Base-by-base conservation (phyloP, 768 basidiomycete species). In the Suillus decipiens region DNA sequence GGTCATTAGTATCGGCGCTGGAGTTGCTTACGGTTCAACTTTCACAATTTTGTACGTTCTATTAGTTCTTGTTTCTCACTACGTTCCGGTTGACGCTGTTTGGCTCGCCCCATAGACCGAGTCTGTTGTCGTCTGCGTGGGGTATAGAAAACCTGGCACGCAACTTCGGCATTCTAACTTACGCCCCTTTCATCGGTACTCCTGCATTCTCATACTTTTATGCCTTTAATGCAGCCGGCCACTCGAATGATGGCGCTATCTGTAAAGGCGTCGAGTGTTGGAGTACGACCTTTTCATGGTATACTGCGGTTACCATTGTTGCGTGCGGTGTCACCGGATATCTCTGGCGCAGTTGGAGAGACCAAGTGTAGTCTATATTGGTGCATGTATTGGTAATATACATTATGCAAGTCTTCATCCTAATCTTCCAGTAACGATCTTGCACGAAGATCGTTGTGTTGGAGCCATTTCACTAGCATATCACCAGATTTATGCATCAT, bases 181-280 rank as follows among this genome's bases (percentile, higher is more conserved):
- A 90, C 67, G 86, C 91, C 0, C 88, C 90, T 5, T 89, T 93
- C 72, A 72, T 86, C 31, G 92, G 90, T 6, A 92, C 90, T 0
- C 85, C 90, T 1, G 41, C 86, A 0, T 93, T 92, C 72, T 92
- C 92, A 3, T 93, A 90, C 72, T 70, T 93, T 0, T 94, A 92
- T 64, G 92, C 92, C 15, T 85, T 88, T 66, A 70, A 91, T 54
- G 82, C 88, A 7, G 82, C 81, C 4, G 74, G 80, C 3, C 84
- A 86, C 63, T 78, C 82, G 5, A 76, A 71, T n/a, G 67, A 69
- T 0, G 78, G 72, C 28, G 74, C 66, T 31, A 73, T 86, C 3
- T 93, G 92, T 67, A 69, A 71, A 48, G 91, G 92, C 5, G 69
- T 77, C 6, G 61, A 71, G 42, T 94, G 92, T 66, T 93, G 89